Conservation (phyloP, 116 monocot species). For the Zostera marina region DNA sequence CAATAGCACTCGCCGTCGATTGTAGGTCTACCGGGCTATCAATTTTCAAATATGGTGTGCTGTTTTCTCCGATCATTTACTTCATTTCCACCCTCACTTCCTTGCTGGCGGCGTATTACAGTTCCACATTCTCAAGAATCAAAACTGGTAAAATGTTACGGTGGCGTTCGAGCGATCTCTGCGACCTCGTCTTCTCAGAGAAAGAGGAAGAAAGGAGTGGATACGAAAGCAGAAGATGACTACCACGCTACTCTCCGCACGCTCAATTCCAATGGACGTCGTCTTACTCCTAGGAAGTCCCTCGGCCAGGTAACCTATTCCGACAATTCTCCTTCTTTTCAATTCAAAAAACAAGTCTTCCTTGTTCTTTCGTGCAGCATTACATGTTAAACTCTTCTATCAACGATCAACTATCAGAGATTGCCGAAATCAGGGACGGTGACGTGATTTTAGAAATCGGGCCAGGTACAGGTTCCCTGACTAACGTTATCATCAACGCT, state of each 20-base stretch:
- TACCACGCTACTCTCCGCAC: slow-evolving; percentile 59
- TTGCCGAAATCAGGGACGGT: slow-evolving; percentile 52
- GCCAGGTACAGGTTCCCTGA: slow-evolving; percentile 86
- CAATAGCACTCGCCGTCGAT: no score
- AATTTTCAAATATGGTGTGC: not conserved
- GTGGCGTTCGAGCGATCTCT: not conserved
- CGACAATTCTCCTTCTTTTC: not conserved
- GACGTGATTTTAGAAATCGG: slow-evolving; percentile 88
- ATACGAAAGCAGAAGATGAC: slow-evolving; percentile 33
- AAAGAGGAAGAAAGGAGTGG: slow-evolving; percentile 2
- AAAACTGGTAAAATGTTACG: not conserved
- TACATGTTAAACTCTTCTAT: slow-evolving; percentile 76
- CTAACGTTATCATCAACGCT: slow-evolving; percentile 45
- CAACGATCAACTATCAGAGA: slow-evolving; percentile 46
- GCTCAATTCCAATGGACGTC: slow-evolving; percentile 55
- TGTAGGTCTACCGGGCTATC: no score
- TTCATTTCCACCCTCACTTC: not conserved
- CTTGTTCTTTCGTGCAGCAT: slow-evolving; percentile 28
- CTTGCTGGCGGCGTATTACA: not conserved
- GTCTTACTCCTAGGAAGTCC: slow-evolving; percentile 57
- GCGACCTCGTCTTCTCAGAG: not conserved
- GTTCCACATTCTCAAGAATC: not conserved
- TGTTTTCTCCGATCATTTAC: not conserved
- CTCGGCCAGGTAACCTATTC: slow-evolving; percentile 63
- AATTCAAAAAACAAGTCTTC: not conserved